Conservation (phyloP, 495 filamentous ascomycete genomes). For the Trichoderma reesei region DNA sequence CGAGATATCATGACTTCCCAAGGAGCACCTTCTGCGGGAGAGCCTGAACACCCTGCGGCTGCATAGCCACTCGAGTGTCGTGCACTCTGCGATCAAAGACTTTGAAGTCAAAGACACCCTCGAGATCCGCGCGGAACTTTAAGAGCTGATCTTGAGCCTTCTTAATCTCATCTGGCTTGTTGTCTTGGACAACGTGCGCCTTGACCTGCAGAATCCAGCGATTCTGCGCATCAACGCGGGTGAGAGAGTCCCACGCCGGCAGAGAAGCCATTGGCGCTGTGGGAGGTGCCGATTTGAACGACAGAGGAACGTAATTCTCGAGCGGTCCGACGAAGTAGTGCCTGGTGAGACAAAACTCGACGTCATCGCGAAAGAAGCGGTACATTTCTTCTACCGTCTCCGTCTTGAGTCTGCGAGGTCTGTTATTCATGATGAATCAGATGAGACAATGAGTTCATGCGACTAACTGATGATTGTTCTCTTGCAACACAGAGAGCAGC, state of each 20-base stretch:
- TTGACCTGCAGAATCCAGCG: constrained; percentile 35
- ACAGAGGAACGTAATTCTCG: constrained; percentile 12
- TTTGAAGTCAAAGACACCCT: constrained; percentile 36
- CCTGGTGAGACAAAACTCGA: constrained; percentile 32
- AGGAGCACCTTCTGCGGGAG: constrained; percentile 10
- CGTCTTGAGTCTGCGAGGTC: constrained; percentile 23
- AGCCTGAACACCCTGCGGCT: constrained; percentile 6
- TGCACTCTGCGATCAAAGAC: constrained; percentile 30
- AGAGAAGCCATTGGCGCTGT: constrained; percentile 11
- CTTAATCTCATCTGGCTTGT: constrained; percentile 30
- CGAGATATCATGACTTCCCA: constrained; percentile 2
- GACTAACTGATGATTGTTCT: constrained; percentile 26
- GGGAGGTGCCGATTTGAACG: not conserved
- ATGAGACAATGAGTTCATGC: not conserved
- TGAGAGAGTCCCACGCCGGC: constrained; percentile 16
- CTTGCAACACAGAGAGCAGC: constrained; percentile 20
- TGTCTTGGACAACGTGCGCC: constrained; percentile 28
- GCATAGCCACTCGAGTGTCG: constrained; percentile 21
- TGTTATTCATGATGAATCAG: not conserved
- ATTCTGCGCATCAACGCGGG: constrained; percentile 20
- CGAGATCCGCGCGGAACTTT: constrained; percentile 24
- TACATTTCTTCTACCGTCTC: constrained; percentile 35
- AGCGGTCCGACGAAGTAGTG: constrained; percentile 17
- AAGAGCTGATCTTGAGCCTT: constrained; percentile 28
- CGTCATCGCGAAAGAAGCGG: constrained; percentile 29